Base-by-base conservation (phyloP, 1,139 yeast species). In the Arxiozyma slooffiae region DNA sequence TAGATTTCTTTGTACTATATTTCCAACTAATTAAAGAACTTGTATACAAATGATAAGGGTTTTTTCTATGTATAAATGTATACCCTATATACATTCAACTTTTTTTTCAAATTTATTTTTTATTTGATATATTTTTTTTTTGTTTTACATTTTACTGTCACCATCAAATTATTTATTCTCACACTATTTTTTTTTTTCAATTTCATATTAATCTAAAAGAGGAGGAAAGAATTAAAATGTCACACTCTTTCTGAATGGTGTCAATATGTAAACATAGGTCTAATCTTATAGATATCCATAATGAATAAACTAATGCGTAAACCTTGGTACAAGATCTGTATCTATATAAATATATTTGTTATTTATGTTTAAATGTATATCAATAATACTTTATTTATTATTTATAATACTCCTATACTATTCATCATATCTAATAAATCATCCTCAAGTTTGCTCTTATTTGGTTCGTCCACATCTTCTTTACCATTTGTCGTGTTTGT, bases 381-480 rank as follows among this genome's bases (percentile, higher is more conserved):
- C n/a, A n/a, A 21, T 7, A 21, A n/a, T 41, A 24, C 24, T 23
- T 41, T 41, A 30, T 30, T 11, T 30, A 41, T 22, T 11, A 34
- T 38, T 41, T 53, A 60, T 24, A 59, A 44, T 46, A 56, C 57
- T 2, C 64, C 64, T 20, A 62, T 46, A 2, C 63, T 59, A 44
- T 64, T 63, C 43, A 64, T 63, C 60, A 62, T 59, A 36, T 55
- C 57, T 49, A 63, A 30, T 4, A 64, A 50, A 42, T 62, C 67
- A 43, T 58, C 60, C 39, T 61, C 67, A 5, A 64, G 41, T 5
- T 54, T 54, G 1, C 58, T 60, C 26, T 39, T 36, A 4, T 43
- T 47, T 30, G 42, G 7, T 45, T 50, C 44, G 23, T 42, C 46
- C 23, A 14, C 16, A n/a, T 40, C 21, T n/a, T n/a, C 26, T 3